Conservation (phyloP, 164 flowering plant genomes). For the Kingdonia uniflora region DNA sequence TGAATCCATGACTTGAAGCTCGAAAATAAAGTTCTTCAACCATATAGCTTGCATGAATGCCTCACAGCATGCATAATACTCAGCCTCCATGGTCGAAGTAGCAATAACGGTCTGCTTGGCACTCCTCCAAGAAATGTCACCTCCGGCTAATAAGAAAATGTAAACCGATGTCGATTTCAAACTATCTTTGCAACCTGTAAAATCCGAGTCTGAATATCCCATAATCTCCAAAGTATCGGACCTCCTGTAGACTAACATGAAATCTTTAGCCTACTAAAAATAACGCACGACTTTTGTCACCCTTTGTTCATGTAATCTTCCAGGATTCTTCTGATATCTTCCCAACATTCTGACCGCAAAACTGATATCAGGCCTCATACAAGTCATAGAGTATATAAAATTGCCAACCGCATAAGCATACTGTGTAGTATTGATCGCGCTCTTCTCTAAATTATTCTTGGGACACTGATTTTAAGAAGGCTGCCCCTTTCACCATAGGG, state of each 20-base stretch:
- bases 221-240: background rate
- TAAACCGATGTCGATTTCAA: background rate
- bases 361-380: background rate
- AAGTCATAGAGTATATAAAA: background rate
- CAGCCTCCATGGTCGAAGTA: background rate
- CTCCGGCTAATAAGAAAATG: background rate
- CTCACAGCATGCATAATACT: too few relatives aligned
- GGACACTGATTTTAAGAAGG: background rate
- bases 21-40: background rate
- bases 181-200: background rate
- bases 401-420: background rate
- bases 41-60: too few relatives aligned
- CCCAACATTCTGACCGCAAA: background rate
- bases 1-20: background rate
- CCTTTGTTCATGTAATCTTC: background rate
- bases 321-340: background rate
- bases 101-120: background rate
- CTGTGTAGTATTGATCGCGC: background rate
- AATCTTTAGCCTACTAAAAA: background rate
- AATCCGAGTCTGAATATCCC: constrained; percentile 2
- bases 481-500: background rate
- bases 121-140: background rate
- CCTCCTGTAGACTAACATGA: background rate
- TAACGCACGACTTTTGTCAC: background rate
- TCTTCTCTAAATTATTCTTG: background rate